Evolutionary conservation across 441 rosid genomes (phyloP).

Genomic region (Croton laevigatus): DNA sequence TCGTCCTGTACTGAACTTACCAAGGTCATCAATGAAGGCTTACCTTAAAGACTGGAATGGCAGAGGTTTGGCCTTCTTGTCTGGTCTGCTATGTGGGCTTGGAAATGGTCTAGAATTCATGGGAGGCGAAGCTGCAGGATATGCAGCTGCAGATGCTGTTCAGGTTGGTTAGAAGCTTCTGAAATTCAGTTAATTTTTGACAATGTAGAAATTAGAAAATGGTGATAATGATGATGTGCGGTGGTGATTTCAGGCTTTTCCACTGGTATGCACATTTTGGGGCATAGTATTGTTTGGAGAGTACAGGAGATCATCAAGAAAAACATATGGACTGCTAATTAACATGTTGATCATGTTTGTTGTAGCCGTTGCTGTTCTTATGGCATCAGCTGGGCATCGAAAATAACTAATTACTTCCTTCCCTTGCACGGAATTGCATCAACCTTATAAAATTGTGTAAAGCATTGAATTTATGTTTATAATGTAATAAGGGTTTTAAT

Average conservation of each 20-base stretch:
- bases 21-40: conserved; percentile 61
- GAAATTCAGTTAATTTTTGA: not conserved
- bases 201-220: not conserved
- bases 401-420: conserved; percentile 30
- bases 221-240: not conserved
- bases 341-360: conserved; percentile 71
- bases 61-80: conserved; percentile 79
- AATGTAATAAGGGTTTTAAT: too few species aligned
- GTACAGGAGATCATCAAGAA: conserved; percentile 65
- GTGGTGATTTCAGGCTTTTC: conserved; percentile 56
- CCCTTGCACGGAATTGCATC: not conserved
- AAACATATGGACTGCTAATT: conserved; percentile 55
- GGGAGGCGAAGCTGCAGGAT: conserved; percentile 86
- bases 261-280: conserved; percentile 82
- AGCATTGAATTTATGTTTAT: too few species aligned
- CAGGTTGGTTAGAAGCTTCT: conserved; percentile 38
- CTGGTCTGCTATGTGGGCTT: conserved; percentile 77
- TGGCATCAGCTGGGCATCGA: conserved; percentile 77
- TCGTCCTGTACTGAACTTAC: conserved; percentile 52
- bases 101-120: conserved; percentile 81
- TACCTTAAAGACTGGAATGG: conserved; percentile 79
- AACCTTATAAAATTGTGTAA: not conserved
- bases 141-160: conserved; percentile 79
- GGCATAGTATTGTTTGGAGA: conserved; percentile 71
- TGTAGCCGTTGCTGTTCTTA: conserved; percentile 64